Base-by-base conservation (phyloP, 441 rosid genomes). In the Omphalea diandra region DNA sequence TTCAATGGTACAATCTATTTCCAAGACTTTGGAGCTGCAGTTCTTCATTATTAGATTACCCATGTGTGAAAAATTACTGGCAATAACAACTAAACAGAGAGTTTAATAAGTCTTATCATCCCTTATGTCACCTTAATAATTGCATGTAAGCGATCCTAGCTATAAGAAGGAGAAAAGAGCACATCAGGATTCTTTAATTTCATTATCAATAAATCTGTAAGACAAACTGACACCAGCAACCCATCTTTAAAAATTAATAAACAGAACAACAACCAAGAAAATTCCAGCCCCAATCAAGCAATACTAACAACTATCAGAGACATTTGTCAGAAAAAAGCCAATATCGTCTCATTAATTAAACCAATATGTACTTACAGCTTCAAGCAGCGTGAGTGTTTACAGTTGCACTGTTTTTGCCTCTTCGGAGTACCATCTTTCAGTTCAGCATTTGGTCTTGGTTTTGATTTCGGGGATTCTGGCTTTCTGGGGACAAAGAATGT, bases 361-460 rank as follows among this genome's bases (percentile, higher is more conserved):
- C 29, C 36, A 40, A 55, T 35, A 74, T 59, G 71, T 57, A 81
- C 97, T 80, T 82, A 96, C 99, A 96, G 79, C 80, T 96, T 96
- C 87, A 96, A 86, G 87, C 97, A 93, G 29, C 93, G 94, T 2
- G 98, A 96, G 79, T 96, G 98, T 82, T 91, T 90, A 72, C 98
- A 96, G 76, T 93, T 96, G 67, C 97, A 96, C 78, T 93, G 98
- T 68, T 93, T 96, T 75, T 87, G 95, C 88, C 90, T 96, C 83
- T 90, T 95, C 52, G 98, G 97, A 52, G 98, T 89, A 54, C 92
- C 89, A 67, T 96, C 99, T 85, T 95, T 93, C 47, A 80, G 75
- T 69, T 93, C 98, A 72, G 74, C 77, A 32, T 65, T 80, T 26
- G 91, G 70, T 77, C 93, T 87, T 59, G 90, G 68, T 80, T 89